Evolutionary conservation across 2,329 filamentous ascomycete genomes (phyloP).

Genomic region (Orbilia oligospora): DNA sequence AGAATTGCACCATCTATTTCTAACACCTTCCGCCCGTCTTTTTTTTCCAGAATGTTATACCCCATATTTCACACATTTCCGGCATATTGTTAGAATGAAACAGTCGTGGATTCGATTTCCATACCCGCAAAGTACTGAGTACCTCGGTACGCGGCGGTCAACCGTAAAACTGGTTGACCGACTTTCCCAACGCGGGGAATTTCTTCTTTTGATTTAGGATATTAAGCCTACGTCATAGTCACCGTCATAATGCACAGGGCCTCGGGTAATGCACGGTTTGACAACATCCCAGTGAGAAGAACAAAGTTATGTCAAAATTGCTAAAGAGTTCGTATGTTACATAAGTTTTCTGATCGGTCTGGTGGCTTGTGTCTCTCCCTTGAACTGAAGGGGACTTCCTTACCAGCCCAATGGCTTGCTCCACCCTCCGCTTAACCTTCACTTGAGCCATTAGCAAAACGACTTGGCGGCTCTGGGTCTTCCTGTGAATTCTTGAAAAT

Average conservation of each 20-base stretch:
- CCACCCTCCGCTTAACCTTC: constrained; percentile 28
- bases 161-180: constrained; percentile 1
- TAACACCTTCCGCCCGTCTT: constrained; percentile 14
- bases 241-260: constrained; percentile 56
- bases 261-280: constrained; percentile 52
- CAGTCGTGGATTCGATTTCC: not conserved
- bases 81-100: constrained; percentile 4
- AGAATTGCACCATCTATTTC: constrained; percentile 51
- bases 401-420: constrained; percentile 38
- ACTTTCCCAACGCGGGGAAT: constrained; percentile 48
- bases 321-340: constrained; percentile 39
- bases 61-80: constrained; percentile 16
- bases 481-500: constrained; percentile 42
- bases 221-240: constrained; percentile 49
- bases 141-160: constrained; percentile 26
- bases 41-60: constrained; percentile 31
- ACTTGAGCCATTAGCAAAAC: constrained; percentile 24
- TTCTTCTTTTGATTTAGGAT: constrained; percentile 40
- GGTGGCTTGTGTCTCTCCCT: constrained; percentile 49
- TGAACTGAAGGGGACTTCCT: constrained; percentile 48
- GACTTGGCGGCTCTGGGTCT: constrained; percentile 33
- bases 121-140: not conserved
- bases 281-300: constrained; percentile 35
- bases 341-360: constrained; percentile 32
- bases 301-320: constrained; percentile 23